These are phyloP conservation scores for Fusarium irregulare DNA, from an alignment of 2,329 filamentous ascomycete genomes.

Conservation along the genomic window DNA sequence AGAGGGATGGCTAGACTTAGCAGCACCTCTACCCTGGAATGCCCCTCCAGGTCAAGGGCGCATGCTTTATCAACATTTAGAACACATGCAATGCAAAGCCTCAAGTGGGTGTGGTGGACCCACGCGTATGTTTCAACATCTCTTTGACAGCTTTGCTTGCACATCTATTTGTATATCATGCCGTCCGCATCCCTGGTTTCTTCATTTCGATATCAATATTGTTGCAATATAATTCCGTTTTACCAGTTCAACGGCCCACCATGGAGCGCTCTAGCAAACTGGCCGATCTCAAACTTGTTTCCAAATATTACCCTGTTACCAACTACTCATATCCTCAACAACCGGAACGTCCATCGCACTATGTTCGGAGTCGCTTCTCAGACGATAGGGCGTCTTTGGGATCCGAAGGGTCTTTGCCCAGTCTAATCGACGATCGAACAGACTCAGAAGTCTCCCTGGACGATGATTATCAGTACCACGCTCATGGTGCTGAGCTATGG, in stretches of 20 bases:
- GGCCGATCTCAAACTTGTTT: constrained; percentile 54
- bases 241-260: constrained; percentile 37
- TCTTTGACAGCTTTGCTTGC: constrained; percentile 34
- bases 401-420: constrained; percentile 60
- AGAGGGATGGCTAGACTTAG: constrained; percentile 43
- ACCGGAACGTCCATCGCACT: constrained; percentile 38
- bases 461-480: constrained; percentile 62
- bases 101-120: constrained; percentile 38
- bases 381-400: constrained; percentile 57
- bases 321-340: constrained; percentile 56
- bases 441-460: constrained; percentile 64
- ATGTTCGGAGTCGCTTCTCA: constrained; percentile 40
- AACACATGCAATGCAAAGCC: constrained; percentile 36
- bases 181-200: constrained; percentile 43
- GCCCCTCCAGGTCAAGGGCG: constrained; percentile 45
- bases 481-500: constrained; percentile 60
- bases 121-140: constrained; percentile 44
- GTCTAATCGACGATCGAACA: constrained; percentile 62
- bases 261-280: constrained; percentile 54
- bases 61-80: constrained; percentile 29
- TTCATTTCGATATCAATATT: constrained; percentile 36
- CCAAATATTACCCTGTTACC: constrained; percentile 54
- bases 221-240: constrained; percentile 42
- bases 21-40: constrained; percentile 45
- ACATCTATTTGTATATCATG: constrained; percentile 47